Base-by-base conservation (phyloP, 2,329 filamentous ascomycete species). In the Lachnellula suecica region DNA sequence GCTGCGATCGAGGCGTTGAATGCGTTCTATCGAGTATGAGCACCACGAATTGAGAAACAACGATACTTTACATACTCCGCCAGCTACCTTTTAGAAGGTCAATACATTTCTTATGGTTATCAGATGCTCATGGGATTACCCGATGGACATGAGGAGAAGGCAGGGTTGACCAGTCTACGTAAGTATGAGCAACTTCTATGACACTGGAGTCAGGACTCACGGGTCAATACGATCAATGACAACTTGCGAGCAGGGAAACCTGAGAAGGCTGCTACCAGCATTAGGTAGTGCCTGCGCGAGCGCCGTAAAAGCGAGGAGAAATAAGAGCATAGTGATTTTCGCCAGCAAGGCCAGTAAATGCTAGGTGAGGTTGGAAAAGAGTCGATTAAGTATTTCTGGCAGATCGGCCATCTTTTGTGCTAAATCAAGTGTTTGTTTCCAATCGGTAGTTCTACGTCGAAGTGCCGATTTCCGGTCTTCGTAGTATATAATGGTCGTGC, bases 61-160 rank as follows among this genome's bases (percentile, higher is more conserved):
- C 10, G 6, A n/a, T 37, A 6, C 6, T 5, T 9, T 6, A 10
- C 34, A n/a, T 37, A 37, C 34, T 8, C 34, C 34, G 8, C 34
- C 34, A n/a, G 17, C 17, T 6, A 37, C 34, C 34, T 37, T 6
- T 7, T 17, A n/a, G 34, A n/a, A n/a, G 5, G 34, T 37, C 15
- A 37, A n/a, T 37, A 9, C 10, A n/a, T 37, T 9, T 8, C 5
- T 37, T 37, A 37, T 37, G 8, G 8, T 15, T n/a, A n/a, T n/a
- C 8, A 10, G 8, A n/a, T 9, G 5, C 5, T 5, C 5, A 37
- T 9, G 5, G 11, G 34, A 9, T 15, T n/a, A 60, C 48, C 42
- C 59, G 58, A 41, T 60, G 58, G 43, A 60, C 53, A 29, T 60
- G 58, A 17, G 58, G 53, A n/a, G 53, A 57, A 2, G 58, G 58